A percentile compares a stretch with the other conserved stretches of the same genome.
Conservation (phyloP, 352 stramenopile genomes). For the Thalassiosira oceanica region DNA sequence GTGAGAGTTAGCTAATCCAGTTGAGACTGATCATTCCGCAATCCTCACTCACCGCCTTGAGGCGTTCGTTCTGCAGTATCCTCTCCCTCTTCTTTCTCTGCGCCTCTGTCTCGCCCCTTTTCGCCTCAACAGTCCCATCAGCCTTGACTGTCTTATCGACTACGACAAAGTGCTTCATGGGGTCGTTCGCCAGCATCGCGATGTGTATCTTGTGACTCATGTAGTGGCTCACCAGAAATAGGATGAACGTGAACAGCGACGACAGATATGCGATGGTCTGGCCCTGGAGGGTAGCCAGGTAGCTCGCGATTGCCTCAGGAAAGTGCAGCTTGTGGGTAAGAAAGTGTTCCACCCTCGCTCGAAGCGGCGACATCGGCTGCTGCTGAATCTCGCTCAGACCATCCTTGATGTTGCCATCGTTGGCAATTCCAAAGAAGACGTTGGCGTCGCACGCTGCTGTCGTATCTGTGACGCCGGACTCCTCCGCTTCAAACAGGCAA, state of each 20-base stretch:
- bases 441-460: slow-evolving; percentile 13
- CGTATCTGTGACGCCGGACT: slow-evolving; percentile 15
- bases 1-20: too few species aligned
- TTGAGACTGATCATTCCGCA: too few species aligned
- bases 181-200: slow-evolving; percentile 20
- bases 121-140: slow-evolving; percentile 43
- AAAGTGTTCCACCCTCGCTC: slow-evolving; percentile 9
- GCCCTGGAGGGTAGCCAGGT: slow-evolving; percentile 19
- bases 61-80: slow-evolving; percentile 28
- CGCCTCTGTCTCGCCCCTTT: slow-evolving; percentile 38
- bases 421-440: slow-evolving; percentile 10
- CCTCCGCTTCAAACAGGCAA: slow-evolving; percentile 24
- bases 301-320: slow-evolving; percentile 10
- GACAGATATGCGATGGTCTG: slow-evolving; percentile 33
- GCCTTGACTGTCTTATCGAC: slow-evolving; percentile 30
- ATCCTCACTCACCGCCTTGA: too few species aligned
- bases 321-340: slow-evolving; percentile 8
- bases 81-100: slow-evolving; percentile 30
- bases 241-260: slow-evolving; percentile 25
- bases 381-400: neutral
- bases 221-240: slow-evolving; percentile 27
- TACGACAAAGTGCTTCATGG: slow-evolving; percentile 43
- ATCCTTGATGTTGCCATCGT: neutral
- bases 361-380: slow-evolving; percentile 3
- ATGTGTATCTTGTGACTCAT: slow-evolving; percentile 28